These are phyloP conservation scores for Lithohypha guttulata DNA, from an alignment of 2,329 filamentous ascomycete species.

Conservation along the genomic window DNA sequence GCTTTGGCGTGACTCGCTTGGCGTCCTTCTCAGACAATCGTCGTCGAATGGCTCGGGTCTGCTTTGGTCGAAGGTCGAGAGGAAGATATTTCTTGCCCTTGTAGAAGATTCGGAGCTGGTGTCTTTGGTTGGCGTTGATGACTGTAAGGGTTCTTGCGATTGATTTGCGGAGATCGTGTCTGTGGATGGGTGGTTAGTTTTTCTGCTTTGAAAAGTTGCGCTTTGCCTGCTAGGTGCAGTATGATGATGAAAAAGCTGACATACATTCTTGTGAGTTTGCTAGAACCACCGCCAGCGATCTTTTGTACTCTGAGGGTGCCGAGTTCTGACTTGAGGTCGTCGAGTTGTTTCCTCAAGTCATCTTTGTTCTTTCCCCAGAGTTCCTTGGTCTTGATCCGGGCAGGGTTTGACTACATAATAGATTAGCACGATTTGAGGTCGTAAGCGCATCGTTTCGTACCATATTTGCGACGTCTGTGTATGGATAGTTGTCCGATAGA, in stretches of 20 bases:
- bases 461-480: constrained; percentile 16
- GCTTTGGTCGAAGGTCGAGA: constrained; percentile 95
- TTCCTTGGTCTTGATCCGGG: constrained; percentile 84
- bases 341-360: constrained; percentile 89
- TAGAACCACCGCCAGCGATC: constrained; percentile 72
- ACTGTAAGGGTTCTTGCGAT: constrained; percentile 98
- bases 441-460: constrained; percentile 10
- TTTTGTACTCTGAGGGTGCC: constrained; percentile 96
- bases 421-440: constrained; percentile 7
- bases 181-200: constrained; percentile 35
- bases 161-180: constrained; percentile 98
- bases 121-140: constrained; percentile 99
- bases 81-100: constrained; percentile 99
- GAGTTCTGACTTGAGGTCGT: constrained; percentile 91
- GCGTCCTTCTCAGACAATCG: constrained; percentile 87
- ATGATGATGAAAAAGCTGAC: constrained; percentile 27
- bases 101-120: constrained; percentile 98
- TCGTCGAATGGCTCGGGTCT: constrained; percentile 96
- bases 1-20: constrained; percentile 75
- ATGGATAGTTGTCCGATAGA: neutral
- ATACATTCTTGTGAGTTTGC: constrained; percentile 97
- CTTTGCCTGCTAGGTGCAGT: constrained; percentile 13
- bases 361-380: constrained; percentile 99
- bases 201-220: constrained; percentile 12
- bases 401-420: constrained; percentile 42